phyloP scores from a whole-genome alignment of 2,329 filamentous ascomycete species.

The Penicillium vulpinum region DNA sequence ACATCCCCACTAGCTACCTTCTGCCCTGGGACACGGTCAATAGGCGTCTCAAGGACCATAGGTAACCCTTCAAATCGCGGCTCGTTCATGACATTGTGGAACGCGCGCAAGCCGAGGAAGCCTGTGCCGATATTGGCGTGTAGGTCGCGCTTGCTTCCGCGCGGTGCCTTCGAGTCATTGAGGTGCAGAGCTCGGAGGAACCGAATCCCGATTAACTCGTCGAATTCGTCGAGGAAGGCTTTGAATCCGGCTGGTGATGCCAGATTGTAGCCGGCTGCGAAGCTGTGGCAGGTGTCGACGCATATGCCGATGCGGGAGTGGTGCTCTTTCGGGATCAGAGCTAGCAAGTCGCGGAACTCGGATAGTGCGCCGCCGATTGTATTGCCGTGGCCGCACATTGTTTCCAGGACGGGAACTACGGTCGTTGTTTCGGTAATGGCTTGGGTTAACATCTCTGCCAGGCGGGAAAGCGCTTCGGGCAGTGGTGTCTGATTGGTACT shows the following conservation, averaged over 20 bases:
- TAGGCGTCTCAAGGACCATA: constrained; percentile 95
- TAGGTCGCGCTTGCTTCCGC: constrained; percentile 77
- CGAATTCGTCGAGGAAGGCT: constrained; percentile 72
- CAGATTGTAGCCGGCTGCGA: constrained; percentile 90
- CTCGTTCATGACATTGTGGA: constrained; percentile 89
- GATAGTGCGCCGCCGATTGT: constrained; percentile 83
- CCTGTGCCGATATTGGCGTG: constrained; percentile 97
- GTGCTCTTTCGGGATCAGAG: constrained; percentile 66
- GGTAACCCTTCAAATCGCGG: constrained; percentile 73
- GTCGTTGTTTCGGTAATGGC: constrained; percentile 73
- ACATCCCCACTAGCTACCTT: constrained; percentile 18
- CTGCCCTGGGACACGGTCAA: constrained; percentile 62
- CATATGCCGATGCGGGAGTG: constrained; percentile 88
- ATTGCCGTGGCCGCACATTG: constrained; percentile 90
- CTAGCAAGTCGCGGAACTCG: constrained; percentile 83
- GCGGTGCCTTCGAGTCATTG: constrained; percentile 93
- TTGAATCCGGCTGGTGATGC: constrained; percentile 72
- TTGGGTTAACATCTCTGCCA: constrained; percentile 78
- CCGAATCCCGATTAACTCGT: constrained; percentile 70
- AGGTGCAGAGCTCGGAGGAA: constrained; percentile 87
- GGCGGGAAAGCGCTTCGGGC: constrained; percentile 70
- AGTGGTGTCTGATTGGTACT: constrained; percentile 70
- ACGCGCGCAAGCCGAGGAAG: constrained; percentile 84
- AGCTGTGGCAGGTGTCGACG: constrained; percentile 94
- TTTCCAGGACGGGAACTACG: constrained; percentile 86